Evolutionary conservation across 352 stramenopile species (phyloP).

Genomic region (Globisporangium cylindrosporum): DNA sequence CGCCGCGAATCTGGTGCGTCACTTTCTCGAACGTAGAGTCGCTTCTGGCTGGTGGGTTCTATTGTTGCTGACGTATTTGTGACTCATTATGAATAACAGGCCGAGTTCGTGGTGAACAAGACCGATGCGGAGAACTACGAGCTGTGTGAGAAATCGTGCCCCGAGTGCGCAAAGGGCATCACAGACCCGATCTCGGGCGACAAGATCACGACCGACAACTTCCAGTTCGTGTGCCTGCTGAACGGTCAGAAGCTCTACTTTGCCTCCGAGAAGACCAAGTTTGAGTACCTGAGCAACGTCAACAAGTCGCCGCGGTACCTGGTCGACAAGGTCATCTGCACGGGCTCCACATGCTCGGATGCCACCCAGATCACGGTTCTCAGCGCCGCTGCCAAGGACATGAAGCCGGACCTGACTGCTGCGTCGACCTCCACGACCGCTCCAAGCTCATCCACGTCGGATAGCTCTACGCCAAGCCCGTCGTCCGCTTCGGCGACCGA

Average conservation of each 20-base stretch:
- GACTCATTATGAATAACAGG: conserved; percentile 20
- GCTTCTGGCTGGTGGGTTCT: neutral
- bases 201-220: conserved; percentile 51
- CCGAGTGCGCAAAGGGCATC: conserved; percentile 44
- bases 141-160: conserved; percentile 35
- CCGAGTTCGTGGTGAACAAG: conserved; percentile 46
- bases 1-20: conserved; percentile 67
- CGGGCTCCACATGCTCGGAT: conserved; percentile 50
- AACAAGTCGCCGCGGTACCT: conserved; percentile 46
- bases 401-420: conserved; percentile 28
- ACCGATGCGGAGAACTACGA: conserved; percentile 36
- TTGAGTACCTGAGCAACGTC: conserved; percentile 57
- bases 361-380: conserved; percentile 53
- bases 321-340: conserved; percentile 59
- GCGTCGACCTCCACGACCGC: conserved; percentile 18
- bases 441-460: conserved; percentile 5
- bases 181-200: conserved; percentile 64
- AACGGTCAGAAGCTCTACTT: conserved; percentile 88
- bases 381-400: conserved; percentile 42
- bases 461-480: conserved; percentile 13
- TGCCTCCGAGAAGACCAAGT: conserved; percentile 60
- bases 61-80: neutral
- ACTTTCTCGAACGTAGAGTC: neutral
- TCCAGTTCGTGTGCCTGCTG: conserved; percentile 63
- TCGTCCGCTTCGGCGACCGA: conserved; percentile 17